Conservation (phyloP, 495 filamentous ascomycete species). For the Penicillium longicatenatum region DNA sequence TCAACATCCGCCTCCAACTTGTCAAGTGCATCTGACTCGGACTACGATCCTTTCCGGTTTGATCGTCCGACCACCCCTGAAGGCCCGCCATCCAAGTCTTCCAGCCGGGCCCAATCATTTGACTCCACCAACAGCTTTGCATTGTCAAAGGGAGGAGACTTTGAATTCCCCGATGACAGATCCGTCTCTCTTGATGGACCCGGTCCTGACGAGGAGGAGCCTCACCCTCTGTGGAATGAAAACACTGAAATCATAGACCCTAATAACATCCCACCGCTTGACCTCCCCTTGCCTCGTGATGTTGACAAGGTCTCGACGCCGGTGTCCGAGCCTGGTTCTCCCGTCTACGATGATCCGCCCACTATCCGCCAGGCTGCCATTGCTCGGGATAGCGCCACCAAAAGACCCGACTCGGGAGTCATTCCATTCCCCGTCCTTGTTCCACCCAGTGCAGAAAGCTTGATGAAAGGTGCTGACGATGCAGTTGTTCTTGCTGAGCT, state of each 20-base stretch:
- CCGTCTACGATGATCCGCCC: slow-evolving; percentile 31
- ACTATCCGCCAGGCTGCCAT: slow-evolving; percentile 21
- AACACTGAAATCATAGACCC: slow-evolving; percentile 10
- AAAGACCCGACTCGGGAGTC: slow-evolving; percentile 10
- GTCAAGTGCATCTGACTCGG: slow-evolving; percentile 41
- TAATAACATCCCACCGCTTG: slow-evolving; percentile 14
- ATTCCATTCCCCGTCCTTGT: slow-evolving; percentile 38
- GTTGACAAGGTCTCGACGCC: slow-evolving; percentile 8
- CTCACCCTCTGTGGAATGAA: slow-evolving; percentile 24
- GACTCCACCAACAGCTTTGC: slow-evolving; percentile 5
- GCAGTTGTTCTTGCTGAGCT: slow-evolving; percentile 36
- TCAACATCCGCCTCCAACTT: slow-evolving; percentile 43
- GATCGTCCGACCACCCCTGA: slow-evolving; percentile 39
- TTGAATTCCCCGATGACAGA: neutral
- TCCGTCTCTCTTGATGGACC: slow-evolving; percentile 39
- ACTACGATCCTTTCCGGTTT: slow-evolving; percentile 51
- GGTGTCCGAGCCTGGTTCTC: slow-evolving; percentile 31
- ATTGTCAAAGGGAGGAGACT: neutral
- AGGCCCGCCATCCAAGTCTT: slow-evolving; percentile 6
- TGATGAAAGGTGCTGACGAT: slow-evolving; percentile 40
- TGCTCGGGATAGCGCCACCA: neutral
- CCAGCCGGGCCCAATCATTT: slow-evolving; percentile 21
- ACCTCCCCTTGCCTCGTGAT: slow-evolving; percentile 19
- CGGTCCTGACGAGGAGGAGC: slow-evolving; percentile 44
- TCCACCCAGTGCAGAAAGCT: slow-evolving; percentile 36